Conservation (phyloP, 768 basidiomycete genomes). For the Macrolepiota albuminosa region DNA sequence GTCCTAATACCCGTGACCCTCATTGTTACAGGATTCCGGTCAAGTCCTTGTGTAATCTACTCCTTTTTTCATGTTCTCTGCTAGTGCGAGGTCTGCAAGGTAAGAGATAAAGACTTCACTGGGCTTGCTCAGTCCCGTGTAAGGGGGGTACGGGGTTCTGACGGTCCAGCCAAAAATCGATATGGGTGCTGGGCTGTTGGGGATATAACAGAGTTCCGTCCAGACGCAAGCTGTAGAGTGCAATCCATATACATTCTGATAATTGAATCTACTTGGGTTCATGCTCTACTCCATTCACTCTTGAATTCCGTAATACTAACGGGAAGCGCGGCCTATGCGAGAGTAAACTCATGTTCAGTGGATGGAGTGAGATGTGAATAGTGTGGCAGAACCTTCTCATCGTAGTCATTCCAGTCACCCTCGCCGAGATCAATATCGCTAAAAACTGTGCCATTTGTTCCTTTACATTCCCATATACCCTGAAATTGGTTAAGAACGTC, state of each 20-base stretch:
- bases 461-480: constrained; percentile 79
- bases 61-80: not conserved
- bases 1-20: constrained; percentile 27
- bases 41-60: constrained; percentile 10
- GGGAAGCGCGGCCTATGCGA: constrained; percentile 47
- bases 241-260: not conserved
- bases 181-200: not conserved
- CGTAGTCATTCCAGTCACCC: constrained; percentile 83
- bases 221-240: not conserved
- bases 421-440: constrained; percentile 60
- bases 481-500: constrained; percentile 22
- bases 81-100: not conserved
- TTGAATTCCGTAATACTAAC: constrained; percentile 69
- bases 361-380: not conserved
- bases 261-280: constrained; percentile 7
- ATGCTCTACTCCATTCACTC: constrained; percentile 66
- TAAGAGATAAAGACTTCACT: not conserved
- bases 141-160: not conserved
- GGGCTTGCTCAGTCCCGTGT: not conserved
- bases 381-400: constrained; percentile 65
- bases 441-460: constrained; percentile 54
- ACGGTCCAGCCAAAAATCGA: not conserved
- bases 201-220: too few relatives aligned
- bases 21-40: constrained; percentile 16
- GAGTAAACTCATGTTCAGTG: constrained; percentile 5